Evolutionary conservation across 495 filamentous ascomycete species (phyloP).

Genomic region (Tuber melanosporum): DNA sequence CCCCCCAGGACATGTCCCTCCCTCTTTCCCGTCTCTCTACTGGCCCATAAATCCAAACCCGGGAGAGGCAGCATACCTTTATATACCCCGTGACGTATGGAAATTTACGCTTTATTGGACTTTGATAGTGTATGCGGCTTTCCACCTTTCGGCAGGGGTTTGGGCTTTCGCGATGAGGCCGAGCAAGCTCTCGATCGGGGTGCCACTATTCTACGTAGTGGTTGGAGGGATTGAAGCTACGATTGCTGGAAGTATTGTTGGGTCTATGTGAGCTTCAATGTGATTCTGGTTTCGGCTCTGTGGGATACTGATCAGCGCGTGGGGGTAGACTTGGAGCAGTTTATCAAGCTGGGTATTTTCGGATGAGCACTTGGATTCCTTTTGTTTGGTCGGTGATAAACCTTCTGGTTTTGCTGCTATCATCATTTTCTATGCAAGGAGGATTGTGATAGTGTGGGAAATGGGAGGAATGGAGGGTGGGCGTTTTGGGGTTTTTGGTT

Average conservation of each 20-base stretch:
- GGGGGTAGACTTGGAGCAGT: slow-evolving; percentile 67
- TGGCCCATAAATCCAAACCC: slow-evolving; percentile 57
- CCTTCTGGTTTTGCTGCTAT: slow-evolving; percentile 78
- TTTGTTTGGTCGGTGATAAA: slow-evolving; percentile 92
- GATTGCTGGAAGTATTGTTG: slow-evolving; percentile 81
- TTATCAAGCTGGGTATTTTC: slow-evolving; percentile 71
- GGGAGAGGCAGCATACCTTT: slow-evolving; percentile 59
- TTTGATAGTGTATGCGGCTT: slow-evolving; percentile 58
- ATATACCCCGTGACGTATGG: slow-evolving; percentile 76
- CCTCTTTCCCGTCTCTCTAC: slow-evolving; percentile 82
- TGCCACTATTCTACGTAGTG: slow-evolving; percentile 67
- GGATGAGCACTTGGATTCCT: slow-evolving; percentile 96
- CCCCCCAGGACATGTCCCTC: slow-evolving; percentile 63
- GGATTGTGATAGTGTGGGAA: slow-evolving; percentile 56
- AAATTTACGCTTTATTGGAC: slow-evolving; percentile 91
- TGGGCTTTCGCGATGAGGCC: slow-evolving; percentile 69
- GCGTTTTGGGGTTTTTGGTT: background rate
- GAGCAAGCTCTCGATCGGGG: slow-evolving; percentile 43
- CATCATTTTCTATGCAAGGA: slow-evolving; percentile 93
- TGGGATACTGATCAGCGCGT: slow-evolving; percentile 36
- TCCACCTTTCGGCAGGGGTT: slow-evolving; percentile 62
- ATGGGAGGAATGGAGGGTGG: background rate
- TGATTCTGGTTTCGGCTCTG: background rate
- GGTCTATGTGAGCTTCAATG: slow-evolving; percentile 63
- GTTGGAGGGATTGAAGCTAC: slow-evolving; percentile 75